Conservation (phyloP, 208 protist genomes). For the Hexamita inflata region DNA sequence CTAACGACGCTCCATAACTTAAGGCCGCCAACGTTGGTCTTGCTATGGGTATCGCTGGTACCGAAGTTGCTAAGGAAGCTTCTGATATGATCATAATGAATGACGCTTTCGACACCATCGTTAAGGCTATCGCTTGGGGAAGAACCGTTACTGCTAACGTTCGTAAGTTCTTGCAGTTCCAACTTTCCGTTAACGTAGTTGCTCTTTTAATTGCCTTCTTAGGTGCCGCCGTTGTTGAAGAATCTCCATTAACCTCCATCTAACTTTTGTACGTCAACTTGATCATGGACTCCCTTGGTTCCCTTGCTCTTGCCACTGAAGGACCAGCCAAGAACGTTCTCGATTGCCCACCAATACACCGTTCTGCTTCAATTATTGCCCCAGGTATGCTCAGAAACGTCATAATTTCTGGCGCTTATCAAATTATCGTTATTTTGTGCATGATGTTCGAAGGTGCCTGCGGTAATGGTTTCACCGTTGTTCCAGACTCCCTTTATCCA, state of each 20-base stretch:
- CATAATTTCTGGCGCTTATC: not conserved
- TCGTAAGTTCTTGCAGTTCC: slow-evolving; percentile 63
- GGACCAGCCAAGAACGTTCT: slow-evolving; percentile 50
- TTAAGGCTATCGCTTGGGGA: slow-evolving; percentile 84
- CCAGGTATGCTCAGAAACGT: slow-evolving; percentile 33
- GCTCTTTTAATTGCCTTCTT: slow-evolving; percentile 74
- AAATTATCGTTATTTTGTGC: slow-evolving; percentile 20
- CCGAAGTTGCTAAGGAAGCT: slow-evolving; percentile 74
- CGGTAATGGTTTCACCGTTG: not conserved
- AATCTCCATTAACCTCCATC: slow-evolving; percentile 40
- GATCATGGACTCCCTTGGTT: slow-evolving; percentile 93
- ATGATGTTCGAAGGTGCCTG: not conserved
- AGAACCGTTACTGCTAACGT: slow-evolving; percentile 71
- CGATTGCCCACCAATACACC: slow-evolving; percentile 19
- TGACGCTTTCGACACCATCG: slow-evolving; percentile 90
- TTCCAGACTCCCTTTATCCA: not conserved
- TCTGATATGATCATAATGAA: slow-evolving; percentile 79
- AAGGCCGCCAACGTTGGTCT: slow-evolving; percentile 82
- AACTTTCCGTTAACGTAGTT: slow-evolving; percentile 86
- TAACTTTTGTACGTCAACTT: slow-evolving; percentile 92
- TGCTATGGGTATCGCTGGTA: slow-evolving; percentile 80
- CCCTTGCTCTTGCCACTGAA: slow-evolving; percentile 84
- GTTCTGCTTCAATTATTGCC: slow-evolving; percentile 19
- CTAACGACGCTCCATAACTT: slow-evolving; percentile 85
- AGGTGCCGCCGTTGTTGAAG: slow-evolving; percentile 44